These are phyloP conservation scores for Trichoderma asperelloides DNA, from an alignment of 495 filamentous ascomycete species.

Conservation along the genomic window DNA sequence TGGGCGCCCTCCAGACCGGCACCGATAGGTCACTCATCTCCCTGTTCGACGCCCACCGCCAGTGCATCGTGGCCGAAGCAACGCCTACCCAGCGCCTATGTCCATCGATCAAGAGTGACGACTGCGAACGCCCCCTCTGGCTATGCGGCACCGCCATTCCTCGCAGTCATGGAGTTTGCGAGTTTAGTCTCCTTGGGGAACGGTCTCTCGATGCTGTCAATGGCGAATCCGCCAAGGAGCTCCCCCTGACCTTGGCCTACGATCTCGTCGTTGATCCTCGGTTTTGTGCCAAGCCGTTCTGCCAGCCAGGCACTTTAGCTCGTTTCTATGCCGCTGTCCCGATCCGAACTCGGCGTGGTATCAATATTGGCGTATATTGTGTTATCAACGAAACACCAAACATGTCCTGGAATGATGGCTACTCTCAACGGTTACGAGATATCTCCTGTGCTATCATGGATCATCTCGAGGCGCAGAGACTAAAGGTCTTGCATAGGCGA, in stretches of 20 bases:
- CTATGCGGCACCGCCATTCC: conserved; percentile 35
- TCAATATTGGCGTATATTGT: conserved; percentile 65
- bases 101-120: conserved; percentile 24
- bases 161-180: conserved; percentile 37
- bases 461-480: conserved; percentile 50
- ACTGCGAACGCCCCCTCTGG: conserved; percentile 17
- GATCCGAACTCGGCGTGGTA: conserved; percentile 54
- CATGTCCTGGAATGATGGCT: conserved; percentile 26
- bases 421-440: conserved; percentile 34
- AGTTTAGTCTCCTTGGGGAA: conserved; percentile 25
- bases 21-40: conserved; percentile 50
- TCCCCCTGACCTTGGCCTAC: conserved; percentile 34
- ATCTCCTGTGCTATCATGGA: conserved; percentile 52
- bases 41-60: conserved; percentile 48
- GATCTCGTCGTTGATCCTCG: conserved; percentile 42
- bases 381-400: conserved; percentile 51
- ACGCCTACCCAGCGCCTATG: conserved; percentile 44
- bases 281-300: conserved; percentile 23
- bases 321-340: conserved; percentile 61
- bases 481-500: conserved; percentile 47
- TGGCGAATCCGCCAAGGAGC: conserved; percentile 11
- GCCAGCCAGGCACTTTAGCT: conserved; percentile 30
- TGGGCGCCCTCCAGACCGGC: conserved; percentile 46
- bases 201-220: conserved; percentile 7
- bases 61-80: conserved; percentile 57